phyloP scores from a whole-genome alignment of 2,329 filamentous ascomycete species.

The Amesomyces nigricolor region DNA sequence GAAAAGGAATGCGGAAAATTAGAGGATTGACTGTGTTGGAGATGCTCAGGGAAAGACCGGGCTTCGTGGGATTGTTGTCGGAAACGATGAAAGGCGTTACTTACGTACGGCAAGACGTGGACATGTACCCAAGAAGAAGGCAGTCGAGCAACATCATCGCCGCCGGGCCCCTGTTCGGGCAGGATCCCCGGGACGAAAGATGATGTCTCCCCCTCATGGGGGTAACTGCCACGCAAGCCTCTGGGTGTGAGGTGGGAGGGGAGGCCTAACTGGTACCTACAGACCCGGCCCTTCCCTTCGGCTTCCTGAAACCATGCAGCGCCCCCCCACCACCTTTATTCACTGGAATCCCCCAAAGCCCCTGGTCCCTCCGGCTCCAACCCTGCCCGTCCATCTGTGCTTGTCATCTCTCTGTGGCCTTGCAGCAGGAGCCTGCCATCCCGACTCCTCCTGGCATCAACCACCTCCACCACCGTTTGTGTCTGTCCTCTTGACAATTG shows the following conservation, averaged over 20 bases:
- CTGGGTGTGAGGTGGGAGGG: not conserved
- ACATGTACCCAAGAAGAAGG: too few relatives aligned
- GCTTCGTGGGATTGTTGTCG: too few relatives aligned
- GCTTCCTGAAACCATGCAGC: conserved; percentile 24
- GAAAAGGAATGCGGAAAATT: not conserved
- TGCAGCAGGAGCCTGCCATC: conserved; percentile 9
- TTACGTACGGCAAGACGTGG: too few relatives aligned
- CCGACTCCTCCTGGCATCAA: conserved; percentile 13
- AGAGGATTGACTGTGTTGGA: not conserved
- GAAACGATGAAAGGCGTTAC: too few relatives aligned
- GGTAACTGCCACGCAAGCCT: conserved; percentile 23
- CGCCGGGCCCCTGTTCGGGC: too few relatives aligned
- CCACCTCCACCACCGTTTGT: conserved; percentile 17
- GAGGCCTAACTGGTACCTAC: too few relatives aligned
- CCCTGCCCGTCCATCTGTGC: conserved; percentile 15
- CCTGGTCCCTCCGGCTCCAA: conserved; percentile 18
- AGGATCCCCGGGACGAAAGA: too few relatives aligned
- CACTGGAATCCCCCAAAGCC: conserved; percentile 9
- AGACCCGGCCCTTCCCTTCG: conserved; percentile 5
- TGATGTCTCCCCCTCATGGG: too few relatives aligned
- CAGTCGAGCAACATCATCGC: too few relatives aligned
- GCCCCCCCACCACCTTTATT: conserved; percentile 25
- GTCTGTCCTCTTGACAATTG: conserved; percentile 16
- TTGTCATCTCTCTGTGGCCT: conserved; percentile 6
- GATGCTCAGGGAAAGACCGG: too few relatives aligned